A percentile compares a stretch with the other conserved stretches of the same genome.
These are phyloP conservation scores for Citrullus colocynthis DNA, from an alignment of 306 rosid genomes.

Conservation along the genomic window DNA sequence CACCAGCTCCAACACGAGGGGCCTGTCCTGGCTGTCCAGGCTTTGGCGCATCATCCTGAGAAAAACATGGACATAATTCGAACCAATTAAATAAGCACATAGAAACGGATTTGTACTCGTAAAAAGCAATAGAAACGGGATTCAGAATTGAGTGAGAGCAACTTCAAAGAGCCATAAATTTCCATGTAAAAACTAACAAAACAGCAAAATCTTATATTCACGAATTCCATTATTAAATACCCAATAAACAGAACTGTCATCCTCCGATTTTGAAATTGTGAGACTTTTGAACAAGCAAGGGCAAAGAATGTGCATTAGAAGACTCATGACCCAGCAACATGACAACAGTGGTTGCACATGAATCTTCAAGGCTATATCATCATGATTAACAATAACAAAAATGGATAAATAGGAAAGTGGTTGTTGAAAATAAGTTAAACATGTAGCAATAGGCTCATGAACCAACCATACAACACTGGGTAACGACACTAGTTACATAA, in stretches of 20 bases:
- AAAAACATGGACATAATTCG: not conserved
- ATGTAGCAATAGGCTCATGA: not conserved
- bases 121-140: not conserved
- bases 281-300: not conserved
- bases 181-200: not conserved
- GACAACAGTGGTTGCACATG: not conserved
- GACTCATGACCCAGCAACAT: not conserved
- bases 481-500: not conserved
- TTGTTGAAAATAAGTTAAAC: not conserved
- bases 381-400: not conserved
- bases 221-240: not conserved
- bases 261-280: not conserved
- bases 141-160: not conserved
- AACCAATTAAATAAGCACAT: not conserved
- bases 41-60: constrained; percentile 48
- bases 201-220: not conserved
- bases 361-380: not conserved
- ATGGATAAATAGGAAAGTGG: not conserved
- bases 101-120: not conserved
- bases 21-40: constrained; percentile 67
- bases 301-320: not conserved
- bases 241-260: not conserved
- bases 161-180: not conserved
- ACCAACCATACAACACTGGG: not conserved
- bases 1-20: constrained; percentile 46